These are phyloP conservation scores for Ganoderma lingzhi DNA, from an alignment of 1,284 basidiomycete genomes.

Conservation along the genomic window DNA sequence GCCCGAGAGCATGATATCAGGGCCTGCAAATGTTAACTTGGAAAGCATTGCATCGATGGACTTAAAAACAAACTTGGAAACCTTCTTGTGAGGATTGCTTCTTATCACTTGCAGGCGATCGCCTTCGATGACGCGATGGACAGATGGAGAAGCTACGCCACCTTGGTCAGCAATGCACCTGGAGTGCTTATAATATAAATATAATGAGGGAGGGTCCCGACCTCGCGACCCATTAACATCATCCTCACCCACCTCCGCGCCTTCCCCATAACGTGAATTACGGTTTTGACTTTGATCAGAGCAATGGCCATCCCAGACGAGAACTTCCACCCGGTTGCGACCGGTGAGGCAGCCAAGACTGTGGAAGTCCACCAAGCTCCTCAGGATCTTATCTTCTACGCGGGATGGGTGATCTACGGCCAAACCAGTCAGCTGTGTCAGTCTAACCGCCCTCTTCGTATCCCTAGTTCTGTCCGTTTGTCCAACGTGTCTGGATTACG, in stretches of 20 bases:
- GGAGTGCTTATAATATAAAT: background rate
- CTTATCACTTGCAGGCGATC: too few relatives aligned
- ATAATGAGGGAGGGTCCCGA: too few relatives aligned
- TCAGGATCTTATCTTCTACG: slow-evolving; percentile 66
- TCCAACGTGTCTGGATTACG: slow-evolving; percentile 71
- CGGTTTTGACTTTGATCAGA: background rate
- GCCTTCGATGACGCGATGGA: too few relatives aligned
- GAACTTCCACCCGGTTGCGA: slow-evolving; percentile 62
- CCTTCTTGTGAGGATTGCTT: too few relatives aligned
- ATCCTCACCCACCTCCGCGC: slow-evolving; percentile 5
- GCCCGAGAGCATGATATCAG: too few relatives aligned
- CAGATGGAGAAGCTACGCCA: background rate
- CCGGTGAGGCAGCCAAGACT: slow-evolving; percentile 61
- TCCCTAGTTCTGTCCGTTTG: slow-evolving; percentile 73
- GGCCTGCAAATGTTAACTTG: too few relatives aligned
- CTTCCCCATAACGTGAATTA: too few relatives aligned
- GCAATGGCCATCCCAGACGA: slow-evolving; percentile 56
- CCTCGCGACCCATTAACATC: background rate
- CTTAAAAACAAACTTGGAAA: too few relatives aligned
- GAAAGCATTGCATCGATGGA: too few relatives aligned
- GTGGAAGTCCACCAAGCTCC: slow-evolving; percentile 57
- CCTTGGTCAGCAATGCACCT: background rate
- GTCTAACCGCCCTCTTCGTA: background rate
- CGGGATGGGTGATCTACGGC: slow-evolving; percentile 57
- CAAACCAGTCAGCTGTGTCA: too few relatives aligned